Conservation (phyloP, 2,329 filamentous ascomycete genomes). For the Lasiodiplodia citricola region DNA sequence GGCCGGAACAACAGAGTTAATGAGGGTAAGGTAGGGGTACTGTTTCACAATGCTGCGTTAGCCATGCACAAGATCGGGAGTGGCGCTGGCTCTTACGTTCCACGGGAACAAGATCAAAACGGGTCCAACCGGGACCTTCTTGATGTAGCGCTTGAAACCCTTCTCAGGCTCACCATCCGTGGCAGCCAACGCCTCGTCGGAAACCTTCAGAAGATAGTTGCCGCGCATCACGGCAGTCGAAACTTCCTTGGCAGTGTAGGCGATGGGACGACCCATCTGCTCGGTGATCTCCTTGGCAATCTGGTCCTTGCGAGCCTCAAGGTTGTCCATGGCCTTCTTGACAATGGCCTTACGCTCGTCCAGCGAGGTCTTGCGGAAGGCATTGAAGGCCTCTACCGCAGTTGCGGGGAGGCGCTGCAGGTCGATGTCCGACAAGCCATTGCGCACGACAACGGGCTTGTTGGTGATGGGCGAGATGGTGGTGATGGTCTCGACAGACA, state of each 20-base stretch:
- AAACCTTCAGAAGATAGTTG: slow-evolving; percentile 85
- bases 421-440: slow-evolving; percentile 73
- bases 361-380: slow-evolving; percentile 76
- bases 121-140: slow-evolving; percentile 85
- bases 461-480: slow-evolving; percentile 94
- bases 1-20: slow-evolving; percentile 93
- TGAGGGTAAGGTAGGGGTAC: slow-evolving; percentile 93
- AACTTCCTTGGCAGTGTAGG: slow-evolving; percentile 83
- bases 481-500: slow-evolving; percentile 64
- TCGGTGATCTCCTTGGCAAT: slow-evolving; percentile 84
- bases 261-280: slow-evolving; percentile 94
- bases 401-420: slow-evolving; percentile 73
- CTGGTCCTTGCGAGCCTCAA: slow-evolving; percentile 75
- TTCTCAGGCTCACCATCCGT: slow-evolving; percentile 82
- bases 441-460: slow-evolving; percentile 78
- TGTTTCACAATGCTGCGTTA: slow-evolving; percentile 44
- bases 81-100: slow-evolving; percentile 70
- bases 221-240: slow-evolving; percentile 83
- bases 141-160: slow-evolving; percentile 89
- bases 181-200: slow-evolving; percentile 76
- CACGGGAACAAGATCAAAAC: slow-evolving; percentile 91
- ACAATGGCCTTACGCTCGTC: slow-evolving; percentile 80
- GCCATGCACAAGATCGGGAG: slow-evolving; percentile 31
- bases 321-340: slow-evolving; percentile 74
- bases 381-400: slow-evolving; percentile 76